Conservation (phyloP, 1,284 basidiomycete genomes). For the Amylostereum chailletii region DNA sequence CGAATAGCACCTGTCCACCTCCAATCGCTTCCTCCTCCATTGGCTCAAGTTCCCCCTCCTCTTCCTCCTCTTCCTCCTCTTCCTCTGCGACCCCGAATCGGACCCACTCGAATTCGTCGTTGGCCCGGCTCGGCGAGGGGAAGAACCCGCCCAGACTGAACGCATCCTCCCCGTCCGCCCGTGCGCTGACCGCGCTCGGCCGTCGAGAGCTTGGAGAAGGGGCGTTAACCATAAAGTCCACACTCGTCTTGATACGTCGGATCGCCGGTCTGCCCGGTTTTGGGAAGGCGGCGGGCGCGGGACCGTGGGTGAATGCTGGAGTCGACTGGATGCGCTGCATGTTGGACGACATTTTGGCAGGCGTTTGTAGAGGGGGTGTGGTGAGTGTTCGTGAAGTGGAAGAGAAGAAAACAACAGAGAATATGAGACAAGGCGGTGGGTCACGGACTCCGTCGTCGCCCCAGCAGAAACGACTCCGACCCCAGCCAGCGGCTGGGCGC, state of each 20-base stretch:
- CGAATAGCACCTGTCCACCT: constrained; percentile 17
- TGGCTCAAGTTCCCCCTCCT: neutral
- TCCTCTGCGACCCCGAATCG: constrained; percentile 18
- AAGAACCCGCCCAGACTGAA: constrained; percentile 45
- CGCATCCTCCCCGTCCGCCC: constrained; percentile 28
- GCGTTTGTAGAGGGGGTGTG: neutral
- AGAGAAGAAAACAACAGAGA: neutral
- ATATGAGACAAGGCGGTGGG: neutral
- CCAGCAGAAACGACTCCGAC: neutral
- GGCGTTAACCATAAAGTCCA: constrained; percentile 9
- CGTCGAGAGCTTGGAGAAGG: neutral
- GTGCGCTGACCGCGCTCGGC: constrained; percentile 4
- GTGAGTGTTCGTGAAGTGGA: constrained; percentile 1
- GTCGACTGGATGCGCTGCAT: constrained; percentile 30
- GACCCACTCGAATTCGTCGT: constrained; percentile 28
- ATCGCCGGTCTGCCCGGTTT: constrained; percentile 8
- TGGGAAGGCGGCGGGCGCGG: constrained; percentile 12
- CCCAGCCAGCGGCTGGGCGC: no score
- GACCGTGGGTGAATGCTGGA: constrained; percentile 15
- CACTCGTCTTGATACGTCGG: constrained; percentile 12
- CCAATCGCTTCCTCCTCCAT: constrained; percentile 11
- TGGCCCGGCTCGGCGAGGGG: constrained; percentile 24
- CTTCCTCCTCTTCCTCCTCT: constrained; percentile 10
- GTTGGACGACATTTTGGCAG: constrained; percentile 3
- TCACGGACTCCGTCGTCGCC: neutral